Conservation (phyloP, 1,139 yeast genomes). For the Hemisphaericaspora xylanilytica region DNA sequence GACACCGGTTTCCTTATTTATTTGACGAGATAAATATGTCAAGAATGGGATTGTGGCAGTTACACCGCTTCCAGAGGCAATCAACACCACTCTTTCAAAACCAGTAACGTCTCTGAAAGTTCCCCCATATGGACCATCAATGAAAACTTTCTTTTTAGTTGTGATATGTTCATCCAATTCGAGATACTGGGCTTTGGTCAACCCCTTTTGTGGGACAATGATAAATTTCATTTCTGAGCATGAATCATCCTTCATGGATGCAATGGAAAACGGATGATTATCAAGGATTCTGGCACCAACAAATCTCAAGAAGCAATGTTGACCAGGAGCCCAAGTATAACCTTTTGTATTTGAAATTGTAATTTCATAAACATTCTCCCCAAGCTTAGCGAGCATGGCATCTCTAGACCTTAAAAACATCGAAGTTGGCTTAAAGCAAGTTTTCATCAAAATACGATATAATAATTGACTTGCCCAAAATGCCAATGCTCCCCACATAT, state of each 20-base stretch:
- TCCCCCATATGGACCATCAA: constrained; percentile 72
- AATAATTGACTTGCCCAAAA: constrained; percentile 54
- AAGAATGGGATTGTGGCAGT: constrained; percentile 54
- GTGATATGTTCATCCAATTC: constrained; percentile 26
- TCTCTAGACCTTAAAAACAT: constrained; percentile 47
- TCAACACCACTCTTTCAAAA: constrained; percentile 46
- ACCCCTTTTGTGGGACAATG: constrained; percentile 51
- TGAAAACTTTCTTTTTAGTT: constrained; percentile 32
- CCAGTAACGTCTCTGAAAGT: constrained; percentile 46
- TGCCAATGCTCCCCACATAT: constrained; percentile 56
- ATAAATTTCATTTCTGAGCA: constrained; percentile 42
- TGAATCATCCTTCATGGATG: constrained; percentile 32
- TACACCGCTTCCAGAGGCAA: constrained; percentile 56
- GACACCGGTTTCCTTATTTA: constrained; percentile 14
- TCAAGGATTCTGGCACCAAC: constrained; percentile 46
- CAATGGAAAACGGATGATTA: constrained; percentile 64
- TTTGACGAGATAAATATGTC: constrained; percentile 20
- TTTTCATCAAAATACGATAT: constrained; percentile 52
- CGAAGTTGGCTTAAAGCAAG: constrained; percentile 44
- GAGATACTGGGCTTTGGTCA: constrained; percentile 36
- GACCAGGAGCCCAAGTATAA: constrained; percentile 57
- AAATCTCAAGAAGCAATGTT: constrained; percentile 56
- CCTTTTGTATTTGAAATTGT: constrained; percentile 37
- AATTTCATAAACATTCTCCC: constrained; percentile 40
- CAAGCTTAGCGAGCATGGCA: constrained; percentile 34